phyloP scores from a whole-genome alignment of 1,139 yeast species.

The Pichia norvegensis region DNA sequence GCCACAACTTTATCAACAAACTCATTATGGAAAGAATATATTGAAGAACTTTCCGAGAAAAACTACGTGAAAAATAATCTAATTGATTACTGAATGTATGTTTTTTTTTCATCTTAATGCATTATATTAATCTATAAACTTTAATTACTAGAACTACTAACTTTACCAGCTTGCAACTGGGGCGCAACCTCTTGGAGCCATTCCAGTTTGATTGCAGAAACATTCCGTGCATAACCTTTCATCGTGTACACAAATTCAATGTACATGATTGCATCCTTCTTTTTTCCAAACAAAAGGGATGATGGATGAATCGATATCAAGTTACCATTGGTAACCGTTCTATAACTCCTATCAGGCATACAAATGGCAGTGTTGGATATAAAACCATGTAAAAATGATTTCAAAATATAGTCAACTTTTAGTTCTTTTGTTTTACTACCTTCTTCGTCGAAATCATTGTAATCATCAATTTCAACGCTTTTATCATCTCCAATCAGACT shows the following conservation, averaged over 20 bases:
- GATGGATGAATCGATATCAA: slow-evolving; percentile 88
- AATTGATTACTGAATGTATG: slow-evolving; percentile 4
- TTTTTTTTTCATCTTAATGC: not conserved
- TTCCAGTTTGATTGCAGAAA: slow-evolving; percentile 70
- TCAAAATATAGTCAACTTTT: slow-evolving; percentile 56
- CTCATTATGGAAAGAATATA: slow-evolving; percentile 47
- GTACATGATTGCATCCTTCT: slow-evolving; percentile 84
- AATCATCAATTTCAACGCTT: slow-evolving; percentile 23
- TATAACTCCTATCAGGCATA: slow-evolving; percentile 87
- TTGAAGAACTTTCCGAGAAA: slow-evolving; percentile 22
- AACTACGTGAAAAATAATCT: slow-evolving; percentile 13
- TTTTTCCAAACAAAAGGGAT: slow-evolving; percentile 75
- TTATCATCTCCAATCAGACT: slow-evolving; percentile 27
- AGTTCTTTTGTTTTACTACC: slow-evolving; percentile 26
- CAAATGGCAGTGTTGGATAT: slow-evolving; percentile 86
- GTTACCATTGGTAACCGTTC: slow-evolving; percentile 76
- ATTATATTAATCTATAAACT: not conserved
- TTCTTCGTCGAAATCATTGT: slow-evolving; percentile 15
- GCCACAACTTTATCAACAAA: slow-evolving; percentile 43
- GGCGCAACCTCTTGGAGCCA: slow-evolving; percentile 89
- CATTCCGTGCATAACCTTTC: slow-evolving; percentile 86
- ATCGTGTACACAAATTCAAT: slow-evolving; percentile 90
- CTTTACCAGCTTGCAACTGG: slow-evolving; percentile 42
- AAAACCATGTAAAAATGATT: slow-evolving; percentile 75
- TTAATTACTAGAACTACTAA: slow-evolving; percentile 8